Evolutionary conservation across 306 rosid species (phyloP), one percentile per base, ranked within the genome.

Genomic region (Ochetophila trinervis): DNA sequence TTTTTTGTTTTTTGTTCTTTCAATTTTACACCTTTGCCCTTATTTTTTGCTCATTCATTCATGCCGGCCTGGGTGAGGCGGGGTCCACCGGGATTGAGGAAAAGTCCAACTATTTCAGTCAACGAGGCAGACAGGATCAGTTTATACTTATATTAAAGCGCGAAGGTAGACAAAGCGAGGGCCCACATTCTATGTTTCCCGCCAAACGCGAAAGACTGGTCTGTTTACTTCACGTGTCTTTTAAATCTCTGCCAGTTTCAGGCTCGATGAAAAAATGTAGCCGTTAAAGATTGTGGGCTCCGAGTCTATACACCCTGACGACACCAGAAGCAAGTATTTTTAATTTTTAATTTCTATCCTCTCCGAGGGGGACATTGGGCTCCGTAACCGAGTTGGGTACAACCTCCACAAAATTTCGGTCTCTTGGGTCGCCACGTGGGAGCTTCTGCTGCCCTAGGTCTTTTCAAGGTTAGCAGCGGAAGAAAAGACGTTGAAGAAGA

Each of bases 261-360:
- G 57, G 63, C 40, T 72, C n/a, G 35, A 42, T 5, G 22, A 19
- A 65, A 66, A 55, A 53, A 83, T 72, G 69, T 79, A 79, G 88
- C 88, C 96, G 91, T 88, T 86, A 68, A 52, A 5, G n/a, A 1
- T 18, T 49, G 80, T 68, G 90, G 89, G 84, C 74, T 59, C 79
- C 60, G 54, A 67, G 60, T 61, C 10, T 18, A 18, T 21, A n/a
- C 75, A 63, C 12, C 30, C 62, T 37, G 15, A 45, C 62, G 5
- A 68, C 35, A 51, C 17, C 35, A 40, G 12, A 40, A 40, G 8
- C 12, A 40, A 40, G 60, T 19, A 16, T 12, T 37, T 20, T 60
- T 21, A 27, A 27, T 36, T 15, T 18, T 10, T 2, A 14, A n/a
- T 24, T 32, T 19, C 17, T 51, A 14, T 50, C 49, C 30, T 19